Conservation (phyloP, 305 asterid species). For the Solanum chacoense region DNA sequence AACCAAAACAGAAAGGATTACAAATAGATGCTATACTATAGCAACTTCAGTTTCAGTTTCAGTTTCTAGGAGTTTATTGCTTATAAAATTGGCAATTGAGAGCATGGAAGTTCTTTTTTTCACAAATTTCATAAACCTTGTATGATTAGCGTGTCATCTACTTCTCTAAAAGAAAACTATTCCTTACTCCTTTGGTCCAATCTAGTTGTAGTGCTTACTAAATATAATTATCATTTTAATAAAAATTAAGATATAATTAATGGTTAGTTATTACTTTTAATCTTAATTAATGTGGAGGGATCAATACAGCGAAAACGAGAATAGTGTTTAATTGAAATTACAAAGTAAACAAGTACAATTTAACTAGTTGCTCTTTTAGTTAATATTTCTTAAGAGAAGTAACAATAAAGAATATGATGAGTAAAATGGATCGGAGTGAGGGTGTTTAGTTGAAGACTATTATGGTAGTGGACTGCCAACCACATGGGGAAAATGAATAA, state of each 20-base stretch:
- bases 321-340: not conserved
- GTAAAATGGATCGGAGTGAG: not conserved
- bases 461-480: not conserved
- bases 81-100: not conserved
- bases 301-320: not conserved
- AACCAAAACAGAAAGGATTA: constrained; percentile 32
- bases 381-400: too few relatives aligned
- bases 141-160: not conserved
- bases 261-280: not conserved
- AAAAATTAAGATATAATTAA: not conserved
- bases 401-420: too few relatives aligned
- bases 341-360: not conserved
- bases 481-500: too few relatives aligned
- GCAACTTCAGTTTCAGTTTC: not conserved
- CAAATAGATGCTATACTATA: constrained; percentile 6
- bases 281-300: not conserved
- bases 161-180: not conserved
- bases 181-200: not conserved
- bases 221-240: not conserved
- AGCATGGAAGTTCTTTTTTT: not conserved
- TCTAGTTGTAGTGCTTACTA: not conserved
- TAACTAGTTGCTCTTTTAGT: not conserved
- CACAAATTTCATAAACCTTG: not conserved
- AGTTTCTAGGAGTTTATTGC: not conserved
- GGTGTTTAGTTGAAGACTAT: not conserved